A percentile compares a stretch with the other conserved stretches of the same genome.
Conservation (phyloP, 108 stramenopile genomes). For the Cyclotella distinguenda region DNA sequence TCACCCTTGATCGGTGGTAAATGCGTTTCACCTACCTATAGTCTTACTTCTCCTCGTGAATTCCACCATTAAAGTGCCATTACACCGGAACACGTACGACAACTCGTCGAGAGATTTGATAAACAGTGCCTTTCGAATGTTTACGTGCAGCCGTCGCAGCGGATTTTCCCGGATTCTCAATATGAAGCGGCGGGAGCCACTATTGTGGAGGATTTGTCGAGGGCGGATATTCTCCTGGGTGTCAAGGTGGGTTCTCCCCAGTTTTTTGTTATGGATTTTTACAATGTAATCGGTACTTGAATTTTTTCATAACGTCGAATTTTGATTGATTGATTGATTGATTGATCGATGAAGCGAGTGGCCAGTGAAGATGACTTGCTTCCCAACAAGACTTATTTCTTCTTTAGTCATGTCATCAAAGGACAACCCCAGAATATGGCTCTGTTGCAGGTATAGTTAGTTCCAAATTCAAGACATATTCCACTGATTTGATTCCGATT, state of each 20-base stretch:
- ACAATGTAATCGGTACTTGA: no score
- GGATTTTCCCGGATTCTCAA: conserved; percentile 70
- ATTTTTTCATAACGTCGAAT: no score
- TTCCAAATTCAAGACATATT: no score
- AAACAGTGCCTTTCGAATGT: conserved; percentile 16
- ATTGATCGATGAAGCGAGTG: no score
- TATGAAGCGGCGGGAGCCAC: conserved; percentile 73
- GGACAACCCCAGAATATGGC: conserved; percentile 85
- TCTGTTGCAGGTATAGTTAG: conserved; percentile 32
- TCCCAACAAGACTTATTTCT: conserved; percentile 69
- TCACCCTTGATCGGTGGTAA: neutral
- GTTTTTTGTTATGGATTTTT: neutral
- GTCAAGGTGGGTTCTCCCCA: conserved; percentile 50
- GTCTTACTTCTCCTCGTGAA: neutral
- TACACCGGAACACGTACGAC: conserved; percentile 52
- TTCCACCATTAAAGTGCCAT: conserved; percentile 24
- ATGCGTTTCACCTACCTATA: neutral
- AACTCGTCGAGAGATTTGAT: conserved; percentile 12
- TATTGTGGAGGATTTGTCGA: conserved; percentile 61
- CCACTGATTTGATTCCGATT: no score
- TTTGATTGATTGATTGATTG: no score
- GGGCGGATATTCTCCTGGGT: conserved; percentile 72
- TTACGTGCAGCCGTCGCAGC: conserved; percentile 72
- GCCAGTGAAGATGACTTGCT: conserved; percentile 43
- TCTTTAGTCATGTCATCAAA: conserved; percentile 85